These are phyloP conservation scores for Penicillium hesseltinei DNA, from an alignment of 2,329 filamentous ascomycete genomes.

Conservation along the genomic window DNA sequence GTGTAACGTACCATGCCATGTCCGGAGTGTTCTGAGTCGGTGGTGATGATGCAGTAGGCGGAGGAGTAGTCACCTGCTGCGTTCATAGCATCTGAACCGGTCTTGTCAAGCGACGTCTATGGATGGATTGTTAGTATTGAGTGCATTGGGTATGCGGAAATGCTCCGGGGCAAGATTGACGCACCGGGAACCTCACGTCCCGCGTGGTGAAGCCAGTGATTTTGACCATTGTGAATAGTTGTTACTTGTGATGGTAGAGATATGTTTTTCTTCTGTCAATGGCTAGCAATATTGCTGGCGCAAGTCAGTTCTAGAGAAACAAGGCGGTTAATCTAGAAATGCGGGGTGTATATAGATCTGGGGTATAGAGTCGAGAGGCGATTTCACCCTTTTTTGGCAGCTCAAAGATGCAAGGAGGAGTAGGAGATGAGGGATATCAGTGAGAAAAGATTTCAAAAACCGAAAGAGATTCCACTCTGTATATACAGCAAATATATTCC, in stretches of 20 bases:
- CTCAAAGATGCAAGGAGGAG: background rate
- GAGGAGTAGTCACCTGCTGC: constrained; percentile 88
- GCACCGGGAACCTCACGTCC: constrained; percentile 70
- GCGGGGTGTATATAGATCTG: constrained; percentile 2
- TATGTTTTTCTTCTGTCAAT: constrained; percentile 8
- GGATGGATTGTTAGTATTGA: constrained; percentile 1
- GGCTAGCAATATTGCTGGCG: background rate
- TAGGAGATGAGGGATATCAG: background rate
- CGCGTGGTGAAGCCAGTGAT: constrained; percentile 70
- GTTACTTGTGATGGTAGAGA: background rate
- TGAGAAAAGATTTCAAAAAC: constrained; percentile 3
- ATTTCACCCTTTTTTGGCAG: background rate
- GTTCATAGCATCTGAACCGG: constrained; percentile 97
- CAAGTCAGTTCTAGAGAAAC: constrained; percentile 4
- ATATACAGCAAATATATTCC: constrained; percentile 20
- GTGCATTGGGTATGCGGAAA: background rate
- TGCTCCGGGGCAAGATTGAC: constrained; percentile 14
- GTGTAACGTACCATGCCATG: constrained; percentile 43
- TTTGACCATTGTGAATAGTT: constrained; percentile 51
- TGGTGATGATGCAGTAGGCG: constrained; percentile 89
- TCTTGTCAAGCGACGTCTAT: constrained; percentile 87
- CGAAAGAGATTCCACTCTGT: constrained; percentile 11
- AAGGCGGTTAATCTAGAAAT: constrained; percentile 1
- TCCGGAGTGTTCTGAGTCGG: constrained; percentile 58
- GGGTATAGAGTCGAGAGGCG: background rate